These are phyloP conservation scores for Zymoseptoria passerinii DNA, from an alignment of 2,329 filamentous ascomycete genomes.

Conservation along the genomic window DNA sequence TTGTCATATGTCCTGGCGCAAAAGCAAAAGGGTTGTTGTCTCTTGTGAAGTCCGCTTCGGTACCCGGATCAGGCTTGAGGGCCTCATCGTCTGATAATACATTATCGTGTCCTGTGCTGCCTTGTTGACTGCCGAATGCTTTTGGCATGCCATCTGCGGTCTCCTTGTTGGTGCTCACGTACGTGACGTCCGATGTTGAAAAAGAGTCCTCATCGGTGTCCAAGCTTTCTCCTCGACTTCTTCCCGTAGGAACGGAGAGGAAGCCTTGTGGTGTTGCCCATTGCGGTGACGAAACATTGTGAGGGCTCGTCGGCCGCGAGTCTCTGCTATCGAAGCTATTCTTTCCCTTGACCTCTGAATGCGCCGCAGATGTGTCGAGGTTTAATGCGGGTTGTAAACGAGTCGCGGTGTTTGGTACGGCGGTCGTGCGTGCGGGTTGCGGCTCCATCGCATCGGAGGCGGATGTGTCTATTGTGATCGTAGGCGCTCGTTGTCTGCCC, in stretches of 20 bases:
- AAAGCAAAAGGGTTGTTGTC: conserved; percentile 80
- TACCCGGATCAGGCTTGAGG: conserved; percentile 65
- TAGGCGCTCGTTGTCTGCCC: conserved; percentile 35
- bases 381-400: background rate
- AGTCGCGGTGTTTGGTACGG: background rate
- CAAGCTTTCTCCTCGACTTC: conserved; percentile 57
- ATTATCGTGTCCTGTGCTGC: conserved; percentile 34
- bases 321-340: conserved; percentile 58
- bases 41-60: conserved; percentile 65
- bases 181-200: conserved; percentile 55
- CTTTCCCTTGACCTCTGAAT: conserved; percentile 45
- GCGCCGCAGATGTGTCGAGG: conserved; percentile 40
- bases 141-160: conserved; percentile 17
- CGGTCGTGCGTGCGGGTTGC: background rate
- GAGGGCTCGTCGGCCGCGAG: conserved; percentile 57
- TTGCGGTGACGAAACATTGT: conserved; percentile 59
- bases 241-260: conserved; percentile 54
- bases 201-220: conserved; percentile 51
- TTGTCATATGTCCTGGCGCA: conserved; percentile 69
- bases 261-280: conserved; percentile 49
- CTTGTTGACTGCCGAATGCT: conserved; percentile 20
- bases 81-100: conserved; percentile 60
- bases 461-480: conserved; percentile 37
- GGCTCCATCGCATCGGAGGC: conserved; percentile 12
- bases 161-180: conserved; percentile 41